Conservation (phyloP, 257 asterid species). For the Solanum paucissectum region DNA sequence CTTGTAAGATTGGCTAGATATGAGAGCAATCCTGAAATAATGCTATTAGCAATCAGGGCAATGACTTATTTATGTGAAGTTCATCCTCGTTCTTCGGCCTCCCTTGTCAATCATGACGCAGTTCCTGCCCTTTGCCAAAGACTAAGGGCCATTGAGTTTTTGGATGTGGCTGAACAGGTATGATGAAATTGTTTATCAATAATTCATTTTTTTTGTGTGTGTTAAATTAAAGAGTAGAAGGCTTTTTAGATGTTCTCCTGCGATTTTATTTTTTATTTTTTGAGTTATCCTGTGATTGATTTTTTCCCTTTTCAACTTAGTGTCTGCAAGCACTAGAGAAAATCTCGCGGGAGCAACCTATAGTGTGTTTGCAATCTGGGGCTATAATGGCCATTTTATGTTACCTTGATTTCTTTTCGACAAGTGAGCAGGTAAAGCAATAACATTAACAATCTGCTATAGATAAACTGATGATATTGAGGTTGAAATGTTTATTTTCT, state of each 20-base stretch:
- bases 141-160: constrained; percentile 59
- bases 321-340: constrained; percentile 92
- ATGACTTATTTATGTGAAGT: constrained; percentile 86
- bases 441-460: neutral
- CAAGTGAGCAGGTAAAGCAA: constrained; percentile 71
- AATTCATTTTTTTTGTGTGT: neutral
- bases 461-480: neutral
- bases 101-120: constrained; percentile 73
- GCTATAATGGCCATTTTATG: constrained; percentile 81
- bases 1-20: constrained; percentile 74
- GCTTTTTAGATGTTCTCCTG: neutral
- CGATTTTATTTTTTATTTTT: neutral
- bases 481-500: constrained; percentile 10
- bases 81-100: constrained; percentile 62
- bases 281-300: neutral
- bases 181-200: constrained; percentile 11
- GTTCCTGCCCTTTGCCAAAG: constrained; percentile 85
- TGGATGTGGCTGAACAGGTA: constrained; percentile 98
- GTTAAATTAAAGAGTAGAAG: neutral
- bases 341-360: constrained; percentile 82
- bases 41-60: constrained; percentile 83
- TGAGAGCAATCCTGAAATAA: constrained; percentile 59
- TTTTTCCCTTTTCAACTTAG: constrained; percentile 25
- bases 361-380: constrained; percentile 87
- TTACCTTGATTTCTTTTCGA: constrained; percentile 86